Evolutionary conservation across 345 rosid genomes (phyloP), one percentile per base, ranked within the genome.

Genomic region (Bruguiera sexangula): DNA sequence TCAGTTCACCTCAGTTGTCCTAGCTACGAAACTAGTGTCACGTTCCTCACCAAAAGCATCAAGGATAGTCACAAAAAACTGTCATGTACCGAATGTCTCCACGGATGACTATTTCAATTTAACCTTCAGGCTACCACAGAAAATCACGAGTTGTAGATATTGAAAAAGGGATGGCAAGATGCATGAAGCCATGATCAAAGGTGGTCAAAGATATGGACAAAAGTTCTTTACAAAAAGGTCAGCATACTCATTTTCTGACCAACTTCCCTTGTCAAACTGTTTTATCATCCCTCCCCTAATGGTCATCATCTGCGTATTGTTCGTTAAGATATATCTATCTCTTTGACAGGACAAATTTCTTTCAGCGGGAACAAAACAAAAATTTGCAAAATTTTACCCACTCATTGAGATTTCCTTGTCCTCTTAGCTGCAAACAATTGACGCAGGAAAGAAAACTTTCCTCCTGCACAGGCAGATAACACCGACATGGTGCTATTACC

Each of bases 341-440:
- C 69, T 62, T 29, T 65, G 26, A 60, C 68, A 63, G 72, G 75
- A 66, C 69, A 69, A 68, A 60, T 75, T 73, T 67, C 81, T 62
- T 53, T 58, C 68, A 29, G 72, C 75, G 75, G 66, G 73, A 73
- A 52, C 73, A 75, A 71, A 73, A 74, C 36, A 36, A 57, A 51
- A 67, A 62, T 56, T 56, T 21, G 60, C 65, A 77, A 67, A 76
- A 76, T 80, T 66, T 73, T 77, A 73, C 74, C 77, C 46, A 26
- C 71, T 81, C 79, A 83, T 70, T 85, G 79, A n/a, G 86, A 79
- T 81, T 84, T 84, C 81, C 75, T 89, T 69, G 79, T 80, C 80
- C 85, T 84, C 83, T 84, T 94, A 16, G 93, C 88, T 0, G 93
- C 80, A 66, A 94, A 94, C 51, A 94, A 88, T 79, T 94, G 98